A percentile compares a stretch with the other conserved stretches of the same genome.
These are phyloP conservation scores for Syzygium oleosum DNA, from an alignment of 345 rosid species.

Conservation along the genomic window DNA sequence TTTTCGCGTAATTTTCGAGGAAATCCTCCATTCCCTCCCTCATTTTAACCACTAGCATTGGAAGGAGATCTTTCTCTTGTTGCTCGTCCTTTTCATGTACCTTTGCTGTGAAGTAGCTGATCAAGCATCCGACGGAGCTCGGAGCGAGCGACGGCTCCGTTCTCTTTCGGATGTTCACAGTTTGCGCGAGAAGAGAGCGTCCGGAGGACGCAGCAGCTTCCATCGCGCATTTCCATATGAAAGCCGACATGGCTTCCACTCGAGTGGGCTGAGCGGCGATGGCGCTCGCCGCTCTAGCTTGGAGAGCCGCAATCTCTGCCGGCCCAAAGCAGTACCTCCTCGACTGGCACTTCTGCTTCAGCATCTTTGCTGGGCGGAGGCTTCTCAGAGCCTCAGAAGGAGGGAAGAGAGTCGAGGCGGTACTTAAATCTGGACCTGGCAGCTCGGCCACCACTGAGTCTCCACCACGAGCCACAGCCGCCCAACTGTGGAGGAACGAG, in stretches of 20 bases:
- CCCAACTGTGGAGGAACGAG: slow-evolving; percentile 10
- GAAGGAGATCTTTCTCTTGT: neutral
- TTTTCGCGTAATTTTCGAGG: neutral
- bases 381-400: neutral
- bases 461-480: neutral
- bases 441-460: neutral
- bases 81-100: neutral
- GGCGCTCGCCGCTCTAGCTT: neutral
- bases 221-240: slow-evolving; percentile 5
- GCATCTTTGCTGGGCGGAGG: neutral
- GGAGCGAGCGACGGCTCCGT: neutral
- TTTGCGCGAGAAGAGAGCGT: neutral
- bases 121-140: neutral
- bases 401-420: neutral
- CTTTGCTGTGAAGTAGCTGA: neutral
- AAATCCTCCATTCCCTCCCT: neutral
- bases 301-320: neutral
- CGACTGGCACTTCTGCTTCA: neutral
- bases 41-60: neutral
- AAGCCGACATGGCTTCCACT: slow-evolving; percentile 4
- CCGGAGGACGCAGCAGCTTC: neutral
- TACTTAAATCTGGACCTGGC: neutral
- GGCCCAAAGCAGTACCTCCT: slow-evolving; percentile 4
- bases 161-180: slow-evolving; percentile 8
- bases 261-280: neutral